Evolutionary conservation across 2,329 filamentous ascomycete species (phyloP).

Genomic region (Diatrype stigma): DNA sequence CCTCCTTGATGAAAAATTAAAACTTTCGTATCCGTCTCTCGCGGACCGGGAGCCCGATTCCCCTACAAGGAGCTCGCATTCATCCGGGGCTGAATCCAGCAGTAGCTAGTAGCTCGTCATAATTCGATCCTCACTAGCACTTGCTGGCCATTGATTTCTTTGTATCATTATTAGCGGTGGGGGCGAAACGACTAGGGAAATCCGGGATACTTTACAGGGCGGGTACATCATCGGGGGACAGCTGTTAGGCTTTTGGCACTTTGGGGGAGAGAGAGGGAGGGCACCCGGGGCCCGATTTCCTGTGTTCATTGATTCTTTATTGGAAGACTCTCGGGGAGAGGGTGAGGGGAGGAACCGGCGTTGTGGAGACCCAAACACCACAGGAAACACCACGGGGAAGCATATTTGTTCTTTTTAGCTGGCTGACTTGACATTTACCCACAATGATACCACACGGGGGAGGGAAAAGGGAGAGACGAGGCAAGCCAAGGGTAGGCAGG

Average conservation of each 20-base stretch:
- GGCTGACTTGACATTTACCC: not conserved
- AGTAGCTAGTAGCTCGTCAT: conserved; percentile 4
- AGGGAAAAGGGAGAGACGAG: not conserved
- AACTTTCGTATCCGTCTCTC: conserved; percentile 36
- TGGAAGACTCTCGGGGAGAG: too few relatives aligned
- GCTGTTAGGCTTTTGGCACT: not conserved
- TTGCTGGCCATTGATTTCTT: not conserved
- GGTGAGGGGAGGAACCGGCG: too few relatives aligned
- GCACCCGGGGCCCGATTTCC: too few relatives aligned
- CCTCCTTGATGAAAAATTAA: conserved; percentile 68
- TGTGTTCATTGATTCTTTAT: too few relatives aligned
- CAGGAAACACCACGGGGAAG: too few relatives aligned
- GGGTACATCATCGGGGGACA: not conserved
- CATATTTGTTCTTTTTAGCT: too few relatives aligned
- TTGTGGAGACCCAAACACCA: too few relatives aligned
- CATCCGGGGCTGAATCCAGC: conserved; percentile 19
- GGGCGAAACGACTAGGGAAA: not conserved
- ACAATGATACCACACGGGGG: not conserved
- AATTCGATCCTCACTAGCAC: not conserved
- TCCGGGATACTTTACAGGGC: not conserved
- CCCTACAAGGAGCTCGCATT: conserved; percentile 13
- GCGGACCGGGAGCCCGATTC: conserved; percentile 17
- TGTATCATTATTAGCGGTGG: not conserved
- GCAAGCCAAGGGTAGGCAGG: not conserved
- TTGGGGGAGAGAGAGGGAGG: not conserved